Base-by-base conservation (phyloP, 345 rosid genomes). In the Gossypium turneri region DNA sequence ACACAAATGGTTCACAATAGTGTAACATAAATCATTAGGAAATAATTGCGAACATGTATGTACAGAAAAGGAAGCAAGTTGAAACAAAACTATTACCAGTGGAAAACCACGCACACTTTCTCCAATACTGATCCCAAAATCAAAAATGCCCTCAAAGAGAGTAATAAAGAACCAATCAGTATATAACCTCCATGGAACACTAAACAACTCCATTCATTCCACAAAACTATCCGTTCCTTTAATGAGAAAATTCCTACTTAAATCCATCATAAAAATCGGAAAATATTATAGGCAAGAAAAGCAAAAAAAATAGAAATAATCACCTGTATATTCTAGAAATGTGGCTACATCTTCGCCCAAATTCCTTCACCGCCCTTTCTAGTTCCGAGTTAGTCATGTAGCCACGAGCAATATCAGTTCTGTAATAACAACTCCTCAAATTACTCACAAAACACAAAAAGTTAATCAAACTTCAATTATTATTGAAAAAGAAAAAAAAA, bases 271-370 rank as follows among this genome's bases (percentile, higher is more conserved):
- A 69, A 19, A 51, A 6, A 16, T 41, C 7, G 34, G 22, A 29
- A 13, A 50, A 51, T 34, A 58, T 13, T 13, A 25, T 43, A 41
- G 43, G 16, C 44, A 6, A 72, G 3, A 58, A 67, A 16, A 22
- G 44, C 2, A 43, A 51, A 70, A 67, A 4, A 68, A 52, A 64
- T 2, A 70, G 29, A 70, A 75, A 63, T 76, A 73, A 85, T 78
- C 81, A 95, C 99, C 97, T 93, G 88, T 90, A 93, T 48, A 90
- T 79, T 85, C 96, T 86, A 70, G 93, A 95, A 77, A 95, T 89
- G 75, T 83, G 87, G 70, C 88, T 81, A 66, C 99, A 95, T 77
- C 93, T 89, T 63, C 70, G 81, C 62, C 91, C 81, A 51, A 91
- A 90, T 59, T 79, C 90, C 77, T 88, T 91, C 86, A 93, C 82